A percentile compares a stretch with the other conserved stretches of the same genome.
Evolutionary conservation across 495 filamentous ascomycete genomes (phyloP).

Genomic region (Opeltia flavorubescens): DNA sequence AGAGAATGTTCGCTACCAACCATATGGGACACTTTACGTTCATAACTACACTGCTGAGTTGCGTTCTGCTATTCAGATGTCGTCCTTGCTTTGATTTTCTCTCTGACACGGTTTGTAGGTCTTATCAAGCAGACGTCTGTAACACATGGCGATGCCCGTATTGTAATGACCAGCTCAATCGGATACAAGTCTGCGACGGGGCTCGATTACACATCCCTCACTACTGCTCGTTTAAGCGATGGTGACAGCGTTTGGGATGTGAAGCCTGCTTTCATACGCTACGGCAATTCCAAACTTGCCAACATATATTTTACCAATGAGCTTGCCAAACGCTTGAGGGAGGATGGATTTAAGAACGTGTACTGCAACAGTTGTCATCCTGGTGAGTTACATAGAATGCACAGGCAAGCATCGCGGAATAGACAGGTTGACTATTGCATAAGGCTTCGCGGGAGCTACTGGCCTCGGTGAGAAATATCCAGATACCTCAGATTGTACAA

Average conservation of each 20-base stretch:
- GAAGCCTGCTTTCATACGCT: conserved; percentile 3
- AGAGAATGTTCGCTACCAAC: conserved; percentile 20
- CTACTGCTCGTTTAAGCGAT: conserved; percentile 1
- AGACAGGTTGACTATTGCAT: background rate
- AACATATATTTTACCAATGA: conserved; percentile 10
- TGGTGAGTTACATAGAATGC: conserved; percentile 1
- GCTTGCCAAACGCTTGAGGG: conserved; percentile 5
- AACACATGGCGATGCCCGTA: conserved; percentile 5
- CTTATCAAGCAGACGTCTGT: conserved; percentile 6
- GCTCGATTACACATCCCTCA: conserved; percentile 11
- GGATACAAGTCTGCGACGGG: conserved; percentile 6
- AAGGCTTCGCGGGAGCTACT: background rate
- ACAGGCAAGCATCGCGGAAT: background rate
- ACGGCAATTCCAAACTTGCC: conserved; percentile 10
- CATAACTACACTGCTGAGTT: conserved; percentile 7
- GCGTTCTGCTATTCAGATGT: background rate
- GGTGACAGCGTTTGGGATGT: conserved; percentile 7
- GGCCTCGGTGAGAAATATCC: too few species aligned
- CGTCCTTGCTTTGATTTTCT: background rate
- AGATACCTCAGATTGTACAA: too few species aligned
- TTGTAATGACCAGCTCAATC: conserved; percentile 12
- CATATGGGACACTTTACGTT: conserved; percentile 18
- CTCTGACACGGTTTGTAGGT: conserved; percentile 1
- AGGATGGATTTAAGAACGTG: conserved; percentile 4
- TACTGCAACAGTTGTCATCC: conserved; percentile 14